Conservation (phyloP, 306 rosid species). For the Hippophae tibetana region DNA sequence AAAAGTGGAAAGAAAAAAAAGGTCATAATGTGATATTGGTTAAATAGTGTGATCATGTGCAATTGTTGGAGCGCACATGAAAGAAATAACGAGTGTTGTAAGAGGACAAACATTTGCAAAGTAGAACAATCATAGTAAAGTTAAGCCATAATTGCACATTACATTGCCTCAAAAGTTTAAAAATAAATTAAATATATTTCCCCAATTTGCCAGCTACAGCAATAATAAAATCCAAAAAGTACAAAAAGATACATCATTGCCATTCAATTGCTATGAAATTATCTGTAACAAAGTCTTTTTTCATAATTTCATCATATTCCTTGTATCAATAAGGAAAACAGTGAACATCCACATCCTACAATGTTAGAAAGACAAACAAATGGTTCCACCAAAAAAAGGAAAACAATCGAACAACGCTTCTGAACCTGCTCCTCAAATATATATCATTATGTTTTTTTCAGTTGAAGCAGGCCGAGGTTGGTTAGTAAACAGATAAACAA, state of each 20-base stretch:
- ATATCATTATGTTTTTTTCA: slow-evolving; percentile 25
- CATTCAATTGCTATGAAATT: slow-evolving; percentile 27
- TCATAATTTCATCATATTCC: slow-evolving; percentile 45
- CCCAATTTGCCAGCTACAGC: slow-evolving; percentile 16
- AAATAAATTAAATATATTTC: slow-evolving; percentile 35
- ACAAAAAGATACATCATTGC: slow-evolving; percentile 39
- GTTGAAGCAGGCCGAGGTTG: slow-evolving; percentile 96
- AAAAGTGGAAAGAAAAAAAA: slow-evolving; percentile 6
- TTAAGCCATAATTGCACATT: slow-evolving; percentile 2
- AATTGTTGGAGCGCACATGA: slow-evolving; percentile 34
- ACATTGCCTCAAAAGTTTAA: no score
- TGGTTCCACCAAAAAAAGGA: slow-evolving; percentile 11
- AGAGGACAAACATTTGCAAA: slow-evolving; percentile 1
- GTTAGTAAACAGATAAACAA: slow-evolving; percentile 35
- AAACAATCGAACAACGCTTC: slow-evolving; percentile 64
- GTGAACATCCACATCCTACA: slow-evolving; percentile 58
- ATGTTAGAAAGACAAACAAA: slow-evolving; percentile 24
- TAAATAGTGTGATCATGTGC: slow-evolving; percentile 25
- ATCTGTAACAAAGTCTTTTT: slow-evolving; percentile 42
- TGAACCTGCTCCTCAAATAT: slow-evolving; percentile 58
- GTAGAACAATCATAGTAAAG: slow-evolving; percentile 7
- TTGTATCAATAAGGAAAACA: slow-evolving; percentile 38
- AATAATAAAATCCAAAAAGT: slow-evolving; percentile 1
- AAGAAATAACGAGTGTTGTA: slow-evolving; percentile 11
- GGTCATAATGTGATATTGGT: background rate